Percentiles rank a stretch among this genome's conserved stretches.
phyloP scores from a whole-genome alignment of 768 basidiomycete species.

The Phlebiopsis gigantea region DNA sequence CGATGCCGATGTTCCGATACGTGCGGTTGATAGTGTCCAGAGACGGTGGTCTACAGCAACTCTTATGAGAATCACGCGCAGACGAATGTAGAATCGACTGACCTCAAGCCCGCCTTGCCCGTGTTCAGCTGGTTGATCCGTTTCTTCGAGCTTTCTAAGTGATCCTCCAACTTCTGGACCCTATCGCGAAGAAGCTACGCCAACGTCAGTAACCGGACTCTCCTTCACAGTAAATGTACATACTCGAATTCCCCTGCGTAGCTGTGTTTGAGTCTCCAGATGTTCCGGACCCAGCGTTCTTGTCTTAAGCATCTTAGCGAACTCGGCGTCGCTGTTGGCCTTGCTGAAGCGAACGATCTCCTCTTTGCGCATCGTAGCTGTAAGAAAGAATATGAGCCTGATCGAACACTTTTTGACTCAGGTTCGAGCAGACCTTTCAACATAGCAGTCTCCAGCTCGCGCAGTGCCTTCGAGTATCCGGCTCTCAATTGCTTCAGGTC shows the following conservation, averaged over 20 bases:
- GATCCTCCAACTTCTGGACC: conserved; percentile 74
- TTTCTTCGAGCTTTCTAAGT: conserved; percentile 66
- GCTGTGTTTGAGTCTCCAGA: conserved; percentile 70
- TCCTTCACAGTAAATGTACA: conserved; percentile 17
- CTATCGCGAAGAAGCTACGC: conserved; percentile 62
- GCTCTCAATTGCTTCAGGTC: conserved; percentile 39
- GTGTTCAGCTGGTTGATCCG: conserved; percentile 55
- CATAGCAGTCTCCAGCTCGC: conserved; percentile 58
- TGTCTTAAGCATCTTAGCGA: conserved; percentile 43
- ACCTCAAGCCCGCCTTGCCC: conserved; percentile 63
- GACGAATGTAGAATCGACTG: conserved; percentile 20
- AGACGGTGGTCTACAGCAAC: conserved; percentile 64
- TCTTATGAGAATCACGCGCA: background rate
- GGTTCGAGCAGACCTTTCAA: conserved; percentile 48
- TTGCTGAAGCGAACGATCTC: conserved; percentile 77
- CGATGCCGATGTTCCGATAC: conserved; percentile 77
- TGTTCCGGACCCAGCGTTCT: conserved; percentile 68
- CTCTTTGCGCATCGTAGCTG: conserved; percentile 80
- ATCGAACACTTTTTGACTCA: background rate
- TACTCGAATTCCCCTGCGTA: conserved; percentile 71
- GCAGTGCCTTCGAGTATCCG: conserved; percentile 37
- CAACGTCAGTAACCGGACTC: conserved; percentile 7
- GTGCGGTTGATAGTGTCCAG: conserved; percentile 82
- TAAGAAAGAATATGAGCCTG: too few relatives aligned
- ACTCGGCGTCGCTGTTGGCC: conserved; percentile 74